A percentile compares a stretch with the other conserved stretches of the same genome.
These are phyloP conservation scores for Scleromitrula shiraiana DNA, from an alignment of 2,329 filamentous ascomycete species.

Conservation along the genomic window DNA sequence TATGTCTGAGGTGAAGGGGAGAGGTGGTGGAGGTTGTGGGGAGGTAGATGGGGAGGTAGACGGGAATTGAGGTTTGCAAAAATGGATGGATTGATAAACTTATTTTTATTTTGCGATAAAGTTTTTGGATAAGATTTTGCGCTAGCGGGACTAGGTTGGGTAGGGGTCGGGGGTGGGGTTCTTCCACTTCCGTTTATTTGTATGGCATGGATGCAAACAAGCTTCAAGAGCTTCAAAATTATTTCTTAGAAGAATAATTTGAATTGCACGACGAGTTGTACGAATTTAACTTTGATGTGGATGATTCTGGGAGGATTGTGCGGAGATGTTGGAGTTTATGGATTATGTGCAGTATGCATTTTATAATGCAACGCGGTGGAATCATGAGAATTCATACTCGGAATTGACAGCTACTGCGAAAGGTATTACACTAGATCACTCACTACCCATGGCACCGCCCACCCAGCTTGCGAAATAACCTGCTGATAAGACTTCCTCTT, in stretches of 20 bases:
- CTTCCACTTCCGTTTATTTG: not conserved
- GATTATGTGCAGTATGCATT: slow-evolving; percentile 92
- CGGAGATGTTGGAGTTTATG: slow-evolving; percentile 86
- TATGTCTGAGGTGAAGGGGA: not conserved
- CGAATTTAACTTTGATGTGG: not conserved
- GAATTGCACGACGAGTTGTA: too few species aligned
- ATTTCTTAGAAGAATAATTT: too few species aligned
- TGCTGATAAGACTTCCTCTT: slow-evolving; percentile 18
- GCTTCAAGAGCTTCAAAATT: not conserved
- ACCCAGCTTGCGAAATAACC: slow-evolving; percentile 2
- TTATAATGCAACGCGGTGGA: slow-evolving; percentile 79
- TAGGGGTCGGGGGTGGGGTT: slow-evolving; percentile 5
- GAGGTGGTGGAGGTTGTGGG: not conserved
- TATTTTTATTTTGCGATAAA: slow-evolving; percentile 17
- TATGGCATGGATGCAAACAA: not conserved
- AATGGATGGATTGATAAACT: slow-evolving; percentile 12
- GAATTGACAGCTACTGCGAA: slow-evolving; percentile 76
- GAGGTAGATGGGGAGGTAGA: slow-evolving; percentile 3
- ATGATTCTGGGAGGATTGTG: not conserved
- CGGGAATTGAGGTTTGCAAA: slow-evolving; percentile 7
- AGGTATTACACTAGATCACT: slow-evolving; percentile 49
- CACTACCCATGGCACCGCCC: not conserved
- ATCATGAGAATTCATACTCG: slow-evolving; percentile 85
- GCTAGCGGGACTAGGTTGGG: slow-evolving; percentile 10
- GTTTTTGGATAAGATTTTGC: slow-evolving; percentile 11